Evolutionary conservation across 1,284 basidiomycete species (phyloP).

Genomic region (Cryptococcus jaspeensis): DNA sequence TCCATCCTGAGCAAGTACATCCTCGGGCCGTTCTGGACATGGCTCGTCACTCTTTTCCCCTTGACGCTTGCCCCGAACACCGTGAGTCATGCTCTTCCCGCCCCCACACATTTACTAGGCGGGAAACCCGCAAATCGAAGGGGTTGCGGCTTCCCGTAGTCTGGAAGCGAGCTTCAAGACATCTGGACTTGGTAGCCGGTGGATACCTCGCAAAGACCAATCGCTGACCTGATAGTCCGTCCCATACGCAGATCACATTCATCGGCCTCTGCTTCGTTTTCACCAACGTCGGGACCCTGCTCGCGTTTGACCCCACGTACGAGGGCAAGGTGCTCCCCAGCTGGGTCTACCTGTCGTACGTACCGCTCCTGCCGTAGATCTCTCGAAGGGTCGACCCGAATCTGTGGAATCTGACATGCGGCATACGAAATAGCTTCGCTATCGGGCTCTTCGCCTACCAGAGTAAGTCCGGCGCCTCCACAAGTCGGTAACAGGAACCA

Average conservation of each 20-base stretch:
- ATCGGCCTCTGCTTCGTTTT: conserved; percentile 78
- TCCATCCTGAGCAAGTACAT: conserved; percentile 55
- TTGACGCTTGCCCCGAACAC: conserved; percentile 84
- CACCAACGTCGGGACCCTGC: conserved; percentile 77
- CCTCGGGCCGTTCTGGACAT: conserved; percentile 89
- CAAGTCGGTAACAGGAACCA: too few species aligned
- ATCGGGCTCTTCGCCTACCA: conserved; percentile 90
- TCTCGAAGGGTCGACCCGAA: not conserved
- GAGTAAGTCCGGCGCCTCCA: conserved; percentile 77
- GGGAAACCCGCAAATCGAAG: not conserved
- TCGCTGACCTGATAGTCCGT: too few species aligned
- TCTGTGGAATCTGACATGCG: not conserved
- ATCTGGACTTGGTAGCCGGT: not conserved
- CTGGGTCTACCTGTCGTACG: conserved; percentile 84
- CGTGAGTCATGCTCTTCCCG: conserved; percentile 55
- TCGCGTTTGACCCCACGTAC: conserved; percentile 78
- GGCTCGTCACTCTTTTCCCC: conserved; percentile 91
- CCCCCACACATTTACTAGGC: not conserved
- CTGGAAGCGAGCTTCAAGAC: not conserved
- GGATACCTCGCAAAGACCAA: not conserved
- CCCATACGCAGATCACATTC: conserved; percentile 66
- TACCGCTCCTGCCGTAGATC: conserved; percentile 15
- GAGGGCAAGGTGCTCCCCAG: conserved; percentile 64
- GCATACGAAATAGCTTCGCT: conserved; percentile 64
- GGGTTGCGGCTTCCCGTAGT: not conserved